A percentile compares a stretch with the other conserved stretches of the same genome.
Conservation (phyloP, 768 basidiomycete genomes). For the Russula sp. region DNA sequence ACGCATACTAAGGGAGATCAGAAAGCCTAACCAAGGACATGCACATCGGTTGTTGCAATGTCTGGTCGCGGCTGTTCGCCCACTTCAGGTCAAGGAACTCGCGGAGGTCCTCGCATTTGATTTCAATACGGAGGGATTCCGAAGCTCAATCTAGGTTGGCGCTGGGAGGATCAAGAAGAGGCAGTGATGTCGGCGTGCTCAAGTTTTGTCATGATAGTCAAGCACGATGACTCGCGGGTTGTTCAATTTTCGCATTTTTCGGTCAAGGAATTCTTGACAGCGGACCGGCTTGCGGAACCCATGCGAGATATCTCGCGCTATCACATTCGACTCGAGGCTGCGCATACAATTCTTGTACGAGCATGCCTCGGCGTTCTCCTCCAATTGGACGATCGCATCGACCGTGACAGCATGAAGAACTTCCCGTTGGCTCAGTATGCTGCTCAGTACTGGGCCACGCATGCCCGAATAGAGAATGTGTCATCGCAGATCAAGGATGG, state of each 20-base stretch:
- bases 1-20: neutral
- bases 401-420: neutral
- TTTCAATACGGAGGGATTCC: neutral
- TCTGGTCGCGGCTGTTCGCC: neutral
- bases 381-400: neutral
- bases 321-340: neutral
- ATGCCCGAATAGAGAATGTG: neutral
- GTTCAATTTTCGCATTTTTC: neutral
- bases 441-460: neutral
- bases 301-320: neutral
- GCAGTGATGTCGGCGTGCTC: too few species aligned
- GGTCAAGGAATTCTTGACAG: neutral
- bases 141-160: neutral
- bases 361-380: neutral
- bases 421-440: neutral
- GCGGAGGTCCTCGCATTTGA: neutral
- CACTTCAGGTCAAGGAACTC: neutral
- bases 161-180: too few species aligned
- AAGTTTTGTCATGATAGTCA: too few species aligned
- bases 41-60: neutral
- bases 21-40: neutral
- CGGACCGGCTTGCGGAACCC: neutral
- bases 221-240: neutral
- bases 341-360: neutral
- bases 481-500: neutral